phyloP scores from a whole-genome alignment of 192 early-diverging fungal species.

The Borealophlyctis nickersoniae region DNA sequence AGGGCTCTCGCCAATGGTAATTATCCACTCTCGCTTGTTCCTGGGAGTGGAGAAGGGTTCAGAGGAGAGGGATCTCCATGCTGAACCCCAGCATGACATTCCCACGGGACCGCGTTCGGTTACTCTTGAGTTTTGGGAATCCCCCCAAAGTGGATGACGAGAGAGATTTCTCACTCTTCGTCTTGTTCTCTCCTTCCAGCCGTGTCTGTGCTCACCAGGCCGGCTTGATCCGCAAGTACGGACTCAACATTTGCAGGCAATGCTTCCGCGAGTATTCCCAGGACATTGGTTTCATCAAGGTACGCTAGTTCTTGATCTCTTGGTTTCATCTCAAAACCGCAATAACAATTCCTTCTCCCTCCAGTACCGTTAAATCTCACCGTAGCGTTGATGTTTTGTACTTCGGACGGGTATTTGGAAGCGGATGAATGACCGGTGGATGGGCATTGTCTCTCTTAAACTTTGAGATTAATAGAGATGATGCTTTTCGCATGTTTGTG shows the following conservation, averaged over 20 bases:
- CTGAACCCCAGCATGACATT: background rate
- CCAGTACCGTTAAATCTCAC: too few relatives aligned
- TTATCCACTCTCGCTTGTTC: slow-evolving; percentile 11
- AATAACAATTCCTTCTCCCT: too few relatives aligned
- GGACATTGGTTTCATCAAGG: slow-evolving; percentile 99
- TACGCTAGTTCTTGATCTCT: too few relatives aligned
- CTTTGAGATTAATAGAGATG: too few relatives aligned
- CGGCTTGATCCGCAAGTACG: slow-evolving; percentile 99
- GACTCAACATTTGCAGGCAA: slow-evolving; percentile 98
- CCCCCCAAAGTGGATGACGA: background rate
- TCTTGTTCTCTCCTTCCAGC: slow-evolving; percentile 41
- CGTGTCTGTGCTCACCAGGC: slow-evolving; percentile 98
- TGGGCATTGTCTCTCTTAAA: too few relatives aligned
- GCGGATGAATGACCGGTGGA: too few relatives aligned
- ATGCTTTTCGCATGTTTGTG: too few relatives aligned
- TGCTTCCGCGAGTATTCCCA: slow-evolving; percentile 99
- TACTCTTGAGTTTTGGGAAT: background rate
- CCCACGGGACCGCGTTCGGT: background rate
- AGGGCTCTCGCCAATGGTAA: slow-evolving; percentile 97
- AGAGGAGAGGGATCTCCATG: slow-evolving; percentile 6
- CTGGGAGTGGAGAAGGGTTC: background rate
- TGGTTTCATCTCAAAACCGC: too few relatives aligned
- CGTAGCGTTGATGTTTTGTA: too few relatives aligned
- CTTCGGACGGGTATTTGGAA: too few relatives aligned
- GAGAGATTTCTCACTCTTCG: background rate